Evolutionary conservation across 2,329 filamentous ascomycete genomes (phyloP).

Genomic region (Colletotrichum incanum): DNA sequence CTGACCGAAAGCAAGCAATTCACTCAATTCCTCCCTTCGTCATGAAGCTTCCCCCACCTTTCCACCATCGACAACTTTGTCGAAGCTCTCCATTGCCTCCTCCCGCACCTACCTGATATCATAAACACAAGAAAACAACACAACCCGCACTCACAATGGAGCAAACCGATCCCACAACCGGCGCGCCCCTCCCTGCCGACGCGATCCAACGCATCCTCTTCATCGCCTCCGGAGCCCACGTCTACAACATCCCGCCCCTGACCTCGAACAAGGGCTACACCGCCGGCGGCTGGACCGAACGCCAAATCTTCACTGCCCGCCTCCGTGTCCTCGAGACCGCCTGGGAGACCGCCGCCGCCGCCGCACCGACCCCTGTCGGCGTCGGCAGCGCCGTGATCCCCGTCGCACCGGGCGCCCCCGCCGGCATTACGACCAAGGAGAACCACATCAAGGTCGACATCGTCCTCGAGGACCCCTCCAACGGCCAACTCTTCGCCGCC

Average conservation of each 20-base stretch:
- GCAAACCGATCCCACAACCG: conserved; percentile 80
- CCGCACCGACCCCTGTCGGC: conserved; percentile 42
- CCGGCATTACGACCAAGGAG: conserved; percentile 47
- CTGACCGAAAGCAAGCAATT: conserved; percentile 31
- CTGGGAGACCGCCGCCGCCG: conserved; percentile 55
- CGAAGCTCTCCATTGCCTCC: conserved; percentile 3
- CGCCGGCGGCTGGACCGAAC: conserved; percentile 83
- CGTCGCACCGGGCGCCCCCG: conserved; percentile 35
- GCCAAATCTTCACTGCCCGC: conserved; percentile 89
- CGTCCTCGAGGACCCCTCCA: conserved; percentile 82
- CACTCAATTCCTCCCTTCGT: conserved; percentile 17
- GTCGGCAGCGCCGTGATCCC: conserved; percentile 38
- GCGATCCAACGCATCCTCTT: conserved; percentile 91
- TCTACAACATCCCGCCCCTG: conserved; percentile 90
- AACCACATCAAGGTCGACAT: conserved; percentile 80
- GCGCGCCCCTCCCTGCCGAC: conserved; percentile 76
- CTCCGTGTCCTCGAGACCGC: conserved; percentile 85
- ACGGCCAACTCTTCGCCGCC: conserved; percentile 85
- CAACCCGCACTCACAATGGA: conserved; percentile 63
- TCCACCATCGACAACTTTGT: conserved; percentile 17
- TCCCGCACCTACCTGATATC: conserved; percentile 5
- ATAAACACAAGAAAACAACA: background rate
- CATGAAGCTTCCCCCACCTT: conserved; percentile 27
- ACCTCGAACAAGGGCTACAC: conserved; percentile 84
- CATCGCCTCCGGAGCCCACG: conserved; percentile 80